Conservation (phyloP, 805 yeast genomes). For the Candida namnaoensis region DNA sequence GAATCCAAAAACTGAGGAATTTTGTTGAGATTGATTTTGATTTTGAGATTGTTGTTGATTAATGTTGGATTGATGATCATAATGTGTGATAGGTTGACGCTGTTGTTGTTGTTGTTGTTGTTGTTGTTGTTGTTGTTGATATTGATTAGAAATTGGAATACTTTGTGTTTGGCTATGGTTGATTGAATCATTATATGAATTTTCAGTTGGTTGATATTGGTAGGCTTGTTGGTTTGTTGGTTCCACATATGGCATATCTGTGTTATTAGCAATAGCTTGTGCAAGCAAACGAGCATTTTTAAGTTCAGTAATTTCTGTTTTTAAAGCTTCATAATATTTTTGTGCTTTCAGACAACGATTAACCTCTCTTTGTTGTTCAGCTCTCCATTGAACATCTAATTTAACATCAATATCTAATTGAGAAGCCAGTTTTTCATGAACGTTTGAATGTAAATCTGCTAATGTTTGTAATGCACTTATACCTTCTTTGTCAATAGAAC, state of each 20-base stretch:
- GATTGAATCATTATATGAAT: no score
- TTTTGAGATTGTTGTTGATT: no score
- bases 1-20: no score
- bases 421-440: conserved; percentile 11
- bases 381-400: conserved; percentile 30
- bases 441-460: conserved; percentile 7
- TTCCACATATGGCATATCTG: background rate
- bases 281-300: conserved; percentile 1
- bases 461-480: conserved; percentile 9
- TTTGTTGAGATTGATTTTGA: no score
- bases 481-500: conserved; percentile 14
- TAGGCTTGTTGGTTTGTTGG: no score
- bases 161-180: background rate
- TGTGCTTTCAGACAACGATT: conserved; percentile 18
- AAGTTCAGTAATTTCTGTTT: conserved; percentile 7
- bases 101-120: no score
- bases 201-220: no score
- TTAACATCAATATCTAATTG: conserved; percentile 24
- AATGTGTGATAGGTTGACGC: no score
- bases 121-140: no score
- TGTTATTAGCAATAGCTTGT: background rate
- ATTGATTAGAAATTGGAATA: background rate
- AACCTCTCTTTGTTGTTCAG: conserved; percentile 27
- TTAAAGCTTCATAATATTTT: conserved; percentile 9
- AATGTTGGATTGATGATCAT: no score